These are phyloP conservation scores for Colletotrichum navitas DNA, from an alignment of 2,329 filamentous ascomycete genomes.

Conservation along the genomic window DNA sequence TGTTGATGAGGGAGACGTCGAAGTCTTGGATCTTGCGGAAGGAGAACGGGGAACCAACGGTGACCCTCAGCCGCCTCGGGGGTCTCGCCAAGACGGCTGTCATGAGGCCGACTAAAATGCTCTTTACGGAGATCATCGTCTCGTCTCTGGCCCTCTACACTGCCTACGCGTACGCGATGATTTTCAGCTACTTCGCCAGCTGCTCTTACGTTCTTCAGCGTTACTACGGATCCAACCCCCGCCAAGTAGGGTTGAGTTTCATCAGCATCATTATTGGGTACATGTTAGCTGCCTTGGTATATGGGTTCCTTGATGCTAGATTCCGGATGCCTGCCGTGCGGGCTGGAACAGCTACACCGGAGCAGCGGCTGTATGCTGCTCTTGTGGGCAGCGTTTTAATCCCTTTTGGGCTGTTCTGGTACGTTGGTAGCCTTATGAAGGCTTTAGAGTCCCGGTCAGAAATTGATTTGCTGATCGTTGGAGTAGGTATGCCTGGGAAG, in stretches of 20 bases:
- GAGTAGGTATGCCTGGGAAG: conserved; percentile 49
- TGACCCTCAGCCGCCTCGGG: conserved; percentile 5
- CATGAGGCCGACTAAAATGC: conserved; percentile 41
- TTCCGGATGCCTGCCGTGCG: conserved; percentile 14
- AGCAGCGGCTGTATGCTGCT: conserved; percentile 43
- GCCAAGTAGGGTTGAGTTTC: conserved; percentile 41
- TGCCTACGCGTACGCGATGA: conserved; percentile 62
- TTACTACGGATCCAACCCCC: conserved; percentile 39
- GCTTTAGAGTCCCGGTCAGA: not conserved
- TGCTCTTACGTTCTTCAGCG: conserved; percentile 40
- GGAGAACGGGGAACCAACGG: conserved; percentile 15
- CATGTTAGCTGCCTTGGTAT: conserved; percentile 30
- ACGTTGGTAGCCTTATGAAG: conserved; percentile 19
- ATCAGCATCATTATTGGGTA: conserved; percentile 41
- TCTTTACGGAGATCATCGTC: conserved; percentile 64
- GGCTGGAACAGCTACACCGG: conserved; percentile 29
- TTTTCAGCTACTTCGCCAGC: conserved; percentile 66
- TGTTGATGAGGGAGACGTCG: conserved; percentile 38
- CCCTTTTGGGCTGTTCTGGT: conserved; percentile 44
- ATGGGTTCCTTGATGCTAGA: conserved; percentile 36
- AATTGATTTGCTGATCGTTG: not conserved
- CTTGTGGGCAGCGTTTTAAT: conserved; percentile 43
- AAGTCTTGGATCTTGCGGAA: conserved; percentile 35
- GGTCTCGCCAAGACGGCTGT: conserved; percentile 17
- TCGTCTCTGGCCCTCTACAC: conserved; percentile 80